Evolutionary conservation across 441 rosid genomes (phyloP), one percentile per base, ranked within the genome.

Genomic region (Sinapis alba): DNA sequence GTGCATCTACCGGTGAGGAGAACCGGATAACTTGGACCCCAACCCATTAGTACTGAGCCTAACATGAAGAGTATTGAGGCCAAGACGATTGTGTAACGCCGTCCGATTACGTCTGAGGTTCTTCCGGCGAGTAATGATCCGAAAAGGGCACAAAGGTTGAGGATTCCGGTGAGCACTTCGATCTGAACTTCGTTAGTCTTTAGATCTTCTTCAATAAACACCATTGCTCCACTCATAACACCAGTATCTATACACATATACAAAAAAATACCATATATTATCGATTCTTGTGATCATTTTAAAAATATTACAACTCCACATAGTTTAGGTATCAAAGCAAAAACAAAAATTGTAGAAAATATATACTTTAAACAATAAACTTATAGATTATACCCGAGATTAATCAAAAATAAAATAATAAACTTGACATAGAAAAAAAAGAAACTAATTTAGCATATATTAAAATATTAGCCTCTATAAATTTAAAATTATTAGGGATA

Each of bases 221-320:
- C 88, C 94, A 93, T 84, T 7, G 97, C 97, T 66, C 98, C 98
- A 34, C 98, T 93, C 97, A 93, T 94, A 5, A 92, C 96, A 11
- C 95, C 98, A 10, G 97, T 89, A 74, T 91, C 97, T 93, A 81
- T 16, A 72, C 3, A 32, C 4, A 21, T 7, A 6, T 50, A 50
- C 56, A 19, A 50, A 50, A 50, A 45, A 47, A 16, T 16, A 50
- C 56, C 5, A 50, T 7, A 47, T 15, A 2, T 6, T 47, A 2
- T 69, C 28, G 20, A 6, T 47, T 45, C 19, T 47, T 47, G 20
- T 45, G 20, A 47, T 47, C 21, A 47, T 47, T 16, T 13, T 13
- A 12, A 45, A n/a, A 47, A 7, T n/a, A 16, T 7, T 47, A 15
- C 54, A 43, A n/a, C 0, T 15, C 54, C 54, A 47, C 9, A 7